Evolutionary conservation across 176 grass and related monocot species (phyloP).

Genomic region (Chrysopogon serrulatus): DNA sequence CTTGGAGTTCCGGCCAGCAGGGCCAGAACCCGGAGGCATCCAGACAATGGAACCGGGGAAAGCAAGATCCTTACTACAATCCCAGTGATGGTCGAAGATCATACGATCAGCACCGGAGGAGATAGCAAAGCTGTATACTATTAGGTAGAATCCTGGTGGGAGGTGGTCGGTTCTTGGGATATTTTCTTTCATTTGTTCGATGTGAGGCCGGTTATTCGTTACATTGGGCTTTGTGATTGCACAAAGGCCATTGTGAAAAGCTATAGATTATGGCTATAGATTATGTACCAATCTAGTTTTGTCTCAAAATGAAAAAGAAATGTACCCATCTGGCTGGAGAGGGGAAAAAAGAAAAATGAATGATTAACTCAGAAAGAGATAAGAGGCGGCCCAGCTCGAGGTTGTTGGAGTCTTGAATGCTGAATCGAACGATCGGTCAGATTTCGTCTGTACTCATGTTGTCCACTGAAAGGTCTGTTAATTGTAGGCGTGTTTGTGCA

Average conservation of each 20-base stretch:
- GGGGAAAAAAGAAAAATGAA: background rate
- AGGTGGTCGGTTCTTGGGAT: background rate
- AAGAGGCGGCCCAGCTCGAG: background rate
- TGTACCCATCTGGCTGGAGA: constrained; percentile 7
- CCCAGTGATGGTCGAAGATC: constrained; percentile 11
- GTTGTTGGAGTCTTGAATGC: background rate
- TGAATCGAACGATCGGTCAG: background rate
- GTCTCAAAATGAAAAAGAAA: background rate
- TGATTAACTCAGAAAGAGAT: background rate
- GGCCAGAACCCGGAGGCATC: constrained; percentile 7
- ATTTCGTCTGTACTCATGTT: background rate
- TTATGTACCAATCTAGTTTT: constrained; percentile 17
- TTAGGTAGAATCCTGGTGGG: constrained; percentile 25
- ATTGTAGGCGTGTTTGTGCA: background rate
- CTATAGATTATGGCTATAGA: too few species aligned
- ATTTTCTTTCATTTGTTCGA: constrained; percentile 6
- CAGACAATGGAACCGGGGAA: constrained; percentile 14
- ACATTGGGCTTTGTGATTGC: constrained; percentile 30
- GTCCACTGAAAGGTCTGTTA: background rate
- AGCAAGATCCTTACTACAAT: constrained; percentile 32
- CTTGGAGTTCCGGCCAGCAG: constrained; percentile 16
- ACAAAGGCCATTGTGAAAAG: constrained; percentile 15
- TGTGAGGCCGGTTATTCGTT: constrained; percentile 17
- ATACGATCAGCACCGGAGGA: constrained; percentile 29
- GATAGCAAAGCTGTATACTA: constrained; percentile 27